A percentile compares a stretch with the other conserved stretches of the same genome.
These are phyloP conservation scores for Gelatoporia subvermispora DNA, from an alignment of 768 basidiomycete species.

Conservation along the genomic window DNA sequence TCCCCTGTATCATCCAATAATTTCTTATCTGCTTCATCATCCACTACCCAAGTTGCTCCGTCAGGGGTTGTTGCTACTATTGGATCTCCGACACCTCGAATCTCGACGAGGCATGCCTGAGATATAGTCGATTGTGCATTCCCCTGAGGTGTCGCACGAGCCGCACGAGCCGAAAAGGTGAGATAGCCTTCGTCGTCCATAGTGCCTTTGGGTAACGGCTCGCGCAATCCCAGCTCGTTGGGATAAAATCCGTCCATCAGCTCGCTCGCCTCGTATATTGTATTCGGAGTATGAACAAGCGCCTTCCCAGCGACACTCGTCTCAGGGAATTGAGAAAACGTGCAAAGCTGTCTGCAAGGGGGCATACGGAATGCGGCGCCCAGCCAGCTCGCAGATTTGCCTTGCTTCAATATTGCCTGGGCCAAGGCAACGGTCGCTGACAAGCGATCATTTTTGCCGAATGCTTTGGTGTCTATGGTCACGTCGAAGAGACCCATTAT, in stretches of 20 bases:
- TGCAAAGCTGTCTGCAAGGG: neutral
- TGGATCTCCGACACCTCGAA: no score
- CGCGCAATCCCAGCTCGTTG: neutral
- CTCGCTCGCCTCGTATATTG: slow-evolving; percentile 1
- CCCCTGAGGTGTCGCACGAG: no score
- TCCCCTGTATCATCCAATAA: no score
- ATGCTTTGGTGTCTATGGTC: slow-evolving; percentile 1
- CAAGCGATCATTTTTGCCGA: slow-evolving; percentile 2
- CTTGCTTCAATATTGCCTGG: slow-evolving; percentile 1
- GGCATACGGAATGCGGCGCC: neutral
- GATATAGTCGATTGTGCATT: no score
- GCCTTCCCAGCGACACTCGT: neutral
- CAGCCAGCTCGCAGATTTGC: slow-evolving; percentile 3
- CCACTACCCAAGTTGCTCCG: no score
- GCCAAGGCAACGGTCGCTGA: neutral
- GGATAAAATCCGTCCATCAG: slow-evolving; percentile 1
- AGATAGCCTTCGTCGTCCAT: slow-evolving; percentile 6
- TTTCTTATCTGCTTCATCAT: no score
- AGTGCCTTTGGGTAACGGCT: slow-evolving; percentile 1
- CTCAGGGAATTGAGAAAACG: slow-evolving; percentile 1
- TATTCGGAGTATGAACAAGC: neutral
- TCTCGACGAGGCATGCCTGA: no score
- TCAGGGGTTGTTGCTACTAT: no score
- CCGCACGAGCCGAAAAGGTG: slow-evolving; percentile 1
- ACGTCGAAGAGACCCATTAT: slow-evolving; percentile 12